Percentiles rank a stretch among this genome's conserved stretches.
Evolutionary conservation across 805 yeast species (phyloP).

Genomic region (Candida andamanensis): DNA sequence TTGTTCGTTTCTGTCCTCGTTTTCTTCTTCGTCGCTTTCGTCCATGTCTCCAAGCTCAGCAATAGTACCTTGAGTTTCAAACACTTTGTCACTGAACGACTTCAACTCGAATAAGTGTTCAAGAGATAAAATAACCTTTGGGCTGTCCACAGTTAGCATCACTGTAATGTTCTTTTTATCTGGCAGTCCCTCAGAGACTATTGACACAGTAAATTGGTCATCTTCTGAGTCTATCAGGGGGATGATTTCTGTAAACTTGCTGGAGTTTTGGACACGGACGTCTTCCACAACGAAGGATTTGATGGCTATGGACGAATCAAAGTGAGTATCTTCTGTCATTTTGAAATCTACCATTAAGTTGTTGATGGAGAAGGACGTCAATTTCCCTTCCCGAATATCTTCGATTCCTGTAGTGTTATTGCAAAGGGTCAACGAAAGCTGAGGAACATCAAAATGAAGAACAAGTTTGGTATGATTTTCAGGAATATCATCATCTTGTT

Average conservation of each 20-base stretch:
- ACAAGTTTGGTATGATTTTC: conserved; percentile 35
- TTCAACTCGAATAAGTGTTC: conserved; percentile 81
- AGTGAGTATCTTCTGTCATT: conserved; percentile 50
- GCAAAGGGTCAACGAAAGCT: conserved; percentile 56
- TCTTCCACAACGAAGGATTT: conserved; percentile 77
- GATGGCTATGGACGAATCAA: conserved; percentile 56
- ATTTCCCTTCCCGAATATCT: conserved; percentile 29
- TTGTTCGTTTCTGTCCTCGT: neutral
- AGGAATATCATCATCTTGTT: conserved; percentile 11
- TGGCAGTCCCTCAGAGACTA: conserved; percentile 38
- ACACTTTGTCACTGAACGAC: conserved; percentile 51
- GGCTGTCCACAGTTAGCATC: conserved; percentile 70
- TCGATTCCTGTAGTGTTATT: conserved; percentile 40
- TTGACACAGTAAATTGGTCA: conserved; percentile 64
- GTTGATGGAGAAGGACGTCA: conserved; percentile 46
- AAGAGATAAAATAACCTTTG: conserved; percentile 73
- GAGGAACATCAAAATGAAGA: conserved; percentile 56
- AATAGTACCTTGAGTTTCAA: conserved; percentile 19
- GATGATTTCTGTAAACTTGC: conserved; percentile 73
- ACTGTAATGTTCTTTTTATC: conserved; percentile 38
- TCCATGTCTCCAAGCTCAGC: conserved; percentile 15
- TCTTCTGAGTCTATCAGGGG: conserved; percentile 62
- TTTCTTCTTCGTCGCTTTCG: neutral
- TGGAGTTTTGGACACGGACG: conserved; percentile 54
- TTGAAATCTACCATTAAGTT: conserved; percentile 48